A percentile compares a stretch with the other conserved stretches of the same genome.
Conservation (phyloP, 2,329 filamentous ascomycete species). For the Colletotrichum camelliae region DNA sequence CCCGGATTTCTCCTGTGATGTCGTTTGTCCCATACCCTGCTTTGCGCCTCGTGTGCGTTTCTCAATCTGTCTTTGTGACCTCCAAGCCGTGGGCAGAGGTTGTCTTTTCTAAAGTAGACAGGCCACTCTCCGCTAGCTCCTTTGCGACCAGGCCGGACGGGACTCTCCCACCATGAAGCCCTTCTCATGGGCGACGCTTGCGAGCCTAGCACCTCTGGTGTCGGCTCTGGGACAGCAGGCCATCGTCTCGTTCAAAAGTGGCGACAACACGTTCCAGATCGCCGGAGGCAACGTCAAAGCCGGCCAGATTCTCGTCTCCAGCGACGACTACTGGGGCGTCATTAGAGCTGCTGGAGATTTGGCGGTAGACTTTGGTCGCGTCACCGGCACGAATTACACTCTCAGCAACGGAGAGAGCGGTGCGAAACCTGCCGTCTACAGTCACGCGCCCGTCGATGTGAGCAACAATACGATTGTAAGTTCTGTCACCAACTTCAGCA, state of each 20-base stretch:
- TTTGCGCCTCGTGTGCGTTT: background rate
- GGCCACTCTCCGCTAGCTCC: background rate
- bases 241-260: conserved; percentile 45
- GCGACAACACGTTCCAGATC: conserved; percentile 33
- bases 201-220: conserved; percentile 26
- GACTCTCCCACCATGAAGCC: conserved; percentile 7
- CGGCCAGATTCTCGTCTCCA: conserved; percentile 60
- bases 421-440: conserved; percentile 43
- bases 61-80: background rate
- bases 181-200: conserved; percentile 22
- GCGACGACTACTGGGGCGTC: conserved; percentile 70
- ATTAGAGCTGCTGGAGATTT: conserved; percentile 72
- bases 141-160: background rate
- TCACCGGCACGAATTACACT: conserved; percentile 69
- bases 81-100: background rate
- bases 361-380: conserved; percentile 72
- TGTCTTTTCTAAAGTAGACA: background rate
- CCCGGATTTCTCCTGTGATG: background rate
- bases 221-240: conserved; percentile 54
- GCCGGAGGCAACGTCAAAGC: conserved; percentile 39
- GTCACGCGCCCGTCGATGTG: conserved; percentile 48
- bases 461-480: conserved; percentile 53
- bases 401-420: conserved; percentile 53
- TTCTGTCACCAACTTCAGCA: background rate
- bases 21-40: background rate